A percentile compares a stretch with the other conserved stretches of the same genome.
These are phyloP conservation scores for Macadamia integrifolia DNA, from an alignment of 164 flowering plant genomes.

Conservation along the genomic window DNA sequence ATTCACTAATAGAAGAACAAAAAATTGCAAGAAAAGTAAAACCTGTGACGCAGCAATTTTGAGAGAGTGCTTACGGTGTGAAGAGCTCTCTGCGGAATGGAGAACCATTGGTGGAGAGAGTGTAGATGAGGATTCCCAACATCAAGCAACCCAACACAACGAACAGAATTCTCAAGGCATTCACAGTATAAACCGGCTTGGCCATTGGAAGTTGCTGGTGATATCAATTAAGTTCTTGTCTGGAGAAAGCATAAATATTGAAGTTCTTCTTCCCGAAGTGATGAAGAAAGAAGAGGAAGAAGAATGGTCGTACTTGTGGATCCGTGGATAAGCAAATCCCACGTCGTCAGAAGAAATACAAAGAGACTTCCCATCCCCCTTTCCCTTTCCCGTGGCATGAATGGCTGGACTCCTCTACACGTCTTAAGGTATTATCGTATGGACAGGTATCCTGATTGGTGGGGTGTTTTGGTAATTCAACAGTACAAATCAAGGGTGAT, in stretches of 20 bases:
- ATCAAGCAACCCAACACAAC: conserved; percentile 32
- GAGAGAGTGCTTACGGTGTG: conserved; percentile 43
- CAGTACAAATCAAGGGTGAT: no score
- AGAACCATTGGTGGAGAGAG: conserved; percentile 46
- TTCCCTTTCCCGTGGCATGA: not conserved
- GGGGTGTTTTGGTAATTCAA: no score
- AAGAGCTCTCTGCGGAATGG: conserved; percentile 66
- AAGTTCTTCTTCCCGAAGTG: not conserved
- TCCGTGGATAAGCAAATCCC: not conserved
- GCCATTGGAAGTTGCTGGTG: not conserved
- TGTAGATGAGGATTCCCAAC: conserved; percentile 48
- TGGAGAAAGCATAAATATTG: no score
- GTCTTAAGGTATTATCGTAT: no score
- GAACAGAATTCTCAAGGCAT: conserved; percentile 33
- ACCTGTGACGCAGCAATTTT: not conserved
- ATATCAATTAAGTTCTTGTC: no score
- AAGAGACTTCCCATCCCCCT: not conserved
- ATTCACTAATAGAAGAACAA: no score
- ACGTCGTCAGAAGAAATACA: not conserved
- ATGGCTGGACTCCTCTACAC: not conserved
- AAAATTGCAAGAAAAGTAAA: not conserved
- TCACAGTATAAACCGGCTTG: conserved; percentile 21
- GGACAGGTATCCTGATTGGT: no score
- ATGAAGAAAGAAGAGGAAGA: not conserved
- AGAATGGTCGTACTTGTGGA: not conserved